A percentile compares a stretch with the other conserved stretches of the same genome.
Conservation (phyloP, 2,329 filamentous ascomycete species). For the Cryoendolithus antarcticus region DNA sequence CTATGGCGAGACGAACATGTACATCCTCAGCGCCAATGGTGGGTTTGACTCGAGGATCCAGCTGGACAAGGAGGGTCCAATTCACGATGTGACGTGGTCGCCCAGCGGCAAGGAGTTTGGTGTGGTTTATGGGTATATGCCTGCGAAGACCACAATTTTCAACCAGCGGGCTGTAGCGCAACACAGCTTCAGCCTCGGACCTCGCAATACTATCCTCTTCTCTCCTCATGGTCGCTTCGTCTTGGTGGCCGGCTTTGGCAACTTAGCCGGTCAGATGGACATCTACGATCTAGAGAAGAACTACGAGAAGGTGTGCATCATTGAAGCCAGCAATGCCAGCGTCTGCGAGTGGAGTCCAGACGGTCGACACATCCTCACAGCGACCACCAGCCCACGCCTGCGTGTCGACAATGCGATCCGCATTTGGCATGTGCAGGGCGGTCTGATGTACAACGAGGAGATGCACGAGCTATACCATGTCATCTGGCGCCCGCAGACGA, state of each 20-base stretch:
- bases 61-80: constrained; percentile 86
- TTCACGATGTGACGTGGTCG: constrained; percentile 97
- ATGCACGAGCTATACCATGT: constrained; percentile 88
- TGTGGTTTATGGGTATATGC: constrained; percentile 96
- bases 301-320: constrained; percentile 81
- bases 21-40: constrained; percentile 83
- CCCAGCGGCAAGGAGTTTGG: constrained; percentile 96
- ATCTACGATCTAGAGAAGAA: constrained; percentile 94
- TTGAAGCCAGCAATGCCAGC: constrained; percentile 90
- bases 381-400: constrained; percentile 89
- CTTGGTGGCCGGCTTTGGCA: constrained; percentile 90
- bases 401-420: constrained; percentile 94
- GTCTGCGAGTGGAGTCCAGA: constrained; percentile 97
- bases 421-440: constrained; percentile 83
- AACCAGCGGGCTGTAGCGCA: constrained; percentile 73
- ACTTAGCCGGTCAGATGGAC: constrained; percentile 93
- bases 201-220: constrained; percentile 90
- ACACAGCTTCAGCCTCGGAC: constrained; percentile 74
- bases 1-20: constrained; percentile 95
- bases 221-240: constrained; percentile 89
- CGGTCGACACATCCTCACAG: constrained; percentile 87
- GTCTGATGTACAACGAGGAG: constrained; percentile 89
- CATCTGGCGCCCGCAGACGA: constrained; percentile 66
- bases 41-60: constrained; percentile 78
- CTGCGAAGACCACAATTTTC: constrained; percentile 98